Evolutionary conservation across 306 rosid species (phyloP).

Genomic region (Cyamopsis tetragonoloba): DNA sequence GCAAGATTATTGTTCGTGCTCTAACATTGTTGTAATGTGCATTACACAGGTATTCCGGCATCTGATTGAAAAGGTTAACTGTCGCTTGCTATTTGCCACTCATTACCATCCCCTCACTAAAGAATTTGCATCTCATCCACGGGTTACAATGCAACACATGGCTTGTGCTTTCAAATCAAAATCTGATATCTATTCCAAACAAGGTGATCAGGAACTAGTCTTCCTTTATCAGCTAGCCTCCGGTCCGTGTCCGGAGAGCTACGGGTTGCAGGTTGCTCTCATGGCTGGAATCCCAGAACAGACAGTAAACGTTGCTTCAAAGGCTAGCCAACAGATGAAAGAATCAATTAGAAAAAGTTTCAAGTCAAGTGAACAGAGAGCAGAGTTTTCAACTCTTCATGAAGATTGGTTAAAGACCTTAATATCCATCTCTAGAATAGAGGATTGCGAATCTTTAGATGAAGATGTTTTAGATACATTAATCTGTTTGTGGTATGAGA

Average conservation of each 20-base stretch:
- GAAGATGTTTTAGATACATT: slow-evolving; percentile 68
- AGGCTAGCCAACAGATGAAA: slow-evolving; percentile 69
- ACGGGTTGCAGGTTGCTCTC: slow-evolving; percentile 86
- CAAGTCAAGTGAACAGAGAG: slow-evolving; percentile 65
- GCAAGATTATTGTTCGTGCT: no score
- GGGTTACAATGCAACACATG: slow-evolving; percentile 85
- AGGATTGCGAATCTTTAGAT: slow-evolving; percentile 33
- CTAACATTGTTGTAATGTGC: no score
- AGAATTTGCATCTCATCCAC: slow-evolving; percentile 93
- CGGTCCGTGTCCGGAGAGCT: slow-evolving; percentile 91
- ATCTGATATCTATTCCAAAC: slow-evolving; percentile 39
- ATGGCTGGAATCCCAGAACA: slow-evolving; percentile 88
- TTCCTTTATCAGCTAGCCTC: slow-evolving; percentile 73
- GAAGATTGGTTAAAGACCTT: slow-evolving; percentile 83
- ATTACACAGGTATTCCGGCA: slow-evolving; percentile 86
- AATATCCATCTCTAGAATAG: slow-evolving; percentile 37
- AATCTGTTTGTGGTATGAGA: slow-evolving; percentile 67
- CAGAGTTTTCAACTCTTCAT: slow-evolving; percentile 85
- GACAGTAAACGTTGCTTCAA: slow-evolving; percentile 66
- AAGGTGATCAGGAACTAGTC: slow-evolving; percentile 58
- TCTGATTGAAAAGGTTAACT: slow-evolving; percentile 77
- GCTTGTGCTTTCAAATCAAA: slow-evolving; percentile 74
- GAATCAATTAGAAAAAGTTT: slow-evolving; percentile 60
- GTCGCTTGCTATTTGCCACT: slow-evolving; percentile 92
- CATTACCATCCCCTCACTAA: slow-evolving; percentile 93